Conservation (phyloP, 1,284 basidiomycete species). For the Apiotrichum gracile region DNA sequence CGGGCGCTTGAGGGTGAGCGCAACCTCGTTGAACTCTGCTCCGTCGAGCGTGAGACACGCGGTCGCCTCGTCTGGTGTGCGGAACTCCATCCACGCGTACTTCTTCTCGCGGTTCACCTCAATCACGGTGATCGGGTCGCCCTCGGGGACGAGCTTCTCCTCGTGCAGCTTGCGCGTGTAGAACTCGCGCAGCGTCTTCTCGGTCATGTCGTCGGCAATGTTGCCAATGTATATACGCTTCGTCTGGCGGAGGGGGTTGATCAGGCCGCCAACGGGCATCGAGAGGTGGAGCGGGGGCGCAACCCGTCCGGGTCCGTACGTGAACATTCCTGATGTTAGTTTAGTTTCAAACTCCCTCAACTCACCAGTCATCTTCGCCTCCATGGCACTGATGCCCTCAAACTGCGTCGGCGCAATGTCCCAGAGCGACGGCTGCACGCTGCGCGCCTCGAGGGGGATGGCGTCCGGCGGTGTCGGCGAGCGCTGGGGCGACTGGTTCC, state of each 20-base stretch:
- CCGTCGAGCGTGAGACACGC: constrained; percentile 96
- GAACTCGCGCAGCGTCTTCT: constrained; percentile 81
- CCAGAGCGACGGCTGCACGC: constrained; percentile 85
- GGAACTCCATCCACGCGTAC: constrained; percentile 98
- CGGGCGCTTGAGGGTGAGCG: constrained; percentile 90
- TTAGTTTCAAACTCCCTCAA: not conserved
- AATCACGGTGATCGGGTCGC: constrained; percentile 83
- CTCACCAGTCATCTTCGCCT: constrained; percentile 92
- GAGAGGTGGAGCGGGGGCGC: constrained; percentile 41
- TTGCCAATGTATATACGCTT: constrained; percentile 93
- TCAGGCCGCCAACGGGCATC: constrained; percentile 53
- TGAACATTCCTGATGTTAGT: constrained; percentile 38
- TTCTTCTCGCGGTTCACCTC: constrained; percentile 97
- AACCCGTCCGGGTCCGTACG: constrained; percentile 41
- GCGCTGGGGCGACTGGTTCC: constrained; percentile 56
- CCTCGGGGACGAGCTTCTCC: constrained; percentile 72
- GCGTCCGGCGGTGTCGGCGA: constrained; percentile 87
- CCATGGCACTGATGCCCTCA: constrained; percentile 86
- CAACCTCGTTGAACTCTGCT: constrained; percentile 75
- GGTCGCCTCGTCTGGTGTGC: constrained; percentile 91
- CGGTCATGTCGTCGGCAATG: constrained; percentile 85
- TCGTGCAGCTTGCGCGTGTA: constrained; percentile 95
- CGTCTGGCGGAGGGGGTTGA: constrained; percentile 82
- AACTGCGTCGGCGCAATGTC: constrained; percentile 93
- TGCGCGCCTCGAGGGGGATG: constrained; percentile 74